These are phyloP conservation scores for Ustilago trichophora DNA, from an alignment of 1,284 basidiomycete species.

Conservation along the genomic window DNA sequence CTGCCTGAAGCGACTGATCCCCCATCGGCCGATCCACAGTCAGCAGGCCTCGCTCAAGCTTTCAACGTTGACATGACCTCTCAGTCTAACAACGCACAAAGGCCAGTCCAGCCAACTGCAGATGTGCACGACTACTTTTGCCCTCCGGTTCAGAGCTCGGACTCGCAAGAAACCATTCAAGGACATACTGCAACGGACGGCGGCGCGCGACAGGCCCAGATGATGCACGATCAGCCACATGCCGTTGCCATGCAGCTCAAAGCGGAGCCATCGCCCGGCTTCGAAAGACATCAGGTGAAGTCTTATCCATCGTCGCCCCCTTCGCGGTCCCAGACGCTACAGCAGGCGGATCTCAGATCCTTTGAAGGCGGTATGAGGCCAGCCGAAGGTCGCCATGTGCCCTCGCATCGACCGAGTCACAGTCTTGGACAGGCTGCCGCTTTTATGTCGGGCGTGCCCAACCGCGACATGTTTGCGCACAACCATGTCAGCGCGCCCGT, in stretches of 20 bases:
- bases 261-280: constrained; percentile 5
- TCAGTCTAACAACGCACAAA: too few species aligned
- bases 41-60: constrained; percentile 12
- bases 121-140: constrained; percentile 2
- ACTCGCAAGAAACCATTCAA: constrained; percentile 7
- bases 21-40: not conserved
- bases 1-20: not conserved
- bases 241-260: not conserved
- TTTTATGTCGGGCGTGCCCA: constrained; percentile 18
- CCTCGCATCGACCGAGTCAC: constrained; percentile 38
- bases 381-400: constrained; percentile 8
- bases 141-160: not conserved
- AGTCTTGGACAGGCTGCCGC: constrained; percentile 41
- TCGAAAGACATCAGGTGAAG: constrained; percentile 11
- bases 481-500: constrained; percentile 38
- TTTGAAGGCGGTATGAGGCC: not conserved
- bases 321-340: constrained; percentile 5
- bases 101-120: not conserved
- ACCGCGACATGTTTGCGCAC: constrained; percentile 10
- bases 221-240: not conserved
- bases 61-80: constrained; percentile 8
- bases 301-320: constrained; percentile 35
- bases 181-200: not conserved
- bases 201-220: not conserved
- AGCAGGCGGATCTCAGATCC: constrained; percentile 6